Conservation (phyloP, 495 filamentous ascomycete species). For the Podospora pseudoanserina region DNA sequence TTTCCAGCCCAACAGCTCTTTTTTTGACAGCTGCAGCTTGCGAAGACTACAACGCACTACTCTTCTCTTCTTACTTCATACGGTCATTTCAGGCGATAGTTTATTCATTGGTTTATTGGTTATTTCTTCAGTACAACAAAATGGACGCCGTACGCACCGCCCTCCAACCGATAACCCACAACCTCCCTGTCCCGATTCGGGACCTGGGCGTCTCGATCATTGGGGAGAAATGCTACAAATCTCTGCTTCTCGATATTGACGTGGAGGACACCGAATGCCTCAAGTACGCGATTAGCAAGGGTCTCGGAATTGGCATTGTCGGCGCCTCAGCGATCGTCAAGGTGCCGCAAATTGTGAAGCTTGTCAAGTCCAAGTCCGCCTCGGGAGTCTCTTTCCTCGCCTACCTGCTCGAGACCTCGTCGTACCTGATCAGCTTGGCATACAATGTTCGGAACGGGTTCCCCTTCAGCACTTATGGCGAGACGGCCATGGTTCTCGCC, state of each 20-base stretch:
- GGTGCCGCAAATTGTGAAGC: slow-evolving; percentile 91
- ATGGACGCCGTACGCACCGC: slow-evolving; percentile 59
- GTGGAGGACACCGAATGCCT: slow-evolving; percentile 68
- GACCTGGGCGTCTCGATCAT: slow-evolving; percentile 74
- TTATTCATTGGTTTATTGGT: neutral
- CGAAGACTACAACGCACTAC: neutral
- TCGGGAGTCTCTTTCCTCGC: slow-evolving; percentile 82
- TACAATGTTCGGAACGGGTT: slow-evolving; percentile 89
- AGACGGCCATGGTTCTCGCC: slow-evolving; percentile 82
- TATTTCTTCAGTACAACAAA: slow-evolving; percentile 8
- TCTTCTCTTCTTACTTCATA: neutral
- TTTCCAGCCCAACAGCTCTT: neutral
- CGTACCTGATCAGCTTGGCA: slow-evolving; percentile 77
- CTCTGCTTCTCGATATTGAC: slow-evolving; percentile 76
- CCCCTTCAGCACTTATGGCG: slow-evolving; percentile 93
- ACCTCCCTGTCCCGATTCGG: slow-evolving; percentile 73
- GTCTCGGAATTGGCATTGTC: slow-evolving; percentile 87
- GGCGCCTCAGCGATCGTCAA: slow-evolving; percentile 85
- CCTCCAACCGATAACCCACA: slow-evolving; percentile 73
- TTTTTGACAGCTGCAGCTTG: neutral
- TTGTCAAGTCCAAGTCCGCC: slow-evolving; percentile 71
- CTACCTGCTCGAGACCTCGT: slow-evolving; percentile 84
- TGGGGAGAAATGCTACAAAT: slow-evolving; percentile 77
- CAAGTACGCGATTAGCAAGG: slow-evolving; percentile 85
- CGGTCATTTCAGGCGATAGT: neutral